Evolutionary conservation across 2,329 filamentous ascomycete species (phyloP).

Genomic region (Paramyrothecium roridum): DNA sequence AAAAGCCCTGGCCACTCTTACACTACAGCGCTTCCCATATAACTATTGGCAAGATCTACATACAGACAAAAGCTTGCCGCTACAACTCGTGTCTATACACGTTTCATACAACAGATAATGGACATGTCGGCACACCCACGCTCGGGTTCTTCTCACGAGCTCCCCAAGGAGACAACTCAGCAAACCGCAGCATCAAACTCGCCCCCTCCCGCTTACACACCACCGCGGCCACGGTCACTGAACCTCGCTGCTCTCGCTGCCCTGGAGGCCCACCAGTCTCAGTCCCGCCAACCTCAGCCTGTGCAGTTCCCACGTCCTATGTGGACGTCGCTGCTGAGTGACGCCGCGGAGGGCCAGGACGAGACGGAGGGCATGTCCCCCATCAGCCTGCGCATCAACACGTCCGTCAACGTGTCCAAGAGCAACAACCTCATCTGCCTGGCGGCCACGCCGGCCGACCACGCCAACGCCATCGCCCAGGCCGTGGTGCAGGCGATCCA

Average conservation of each 20-base stretch:
- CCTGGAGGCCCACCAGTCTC: conserved; percentile 10
- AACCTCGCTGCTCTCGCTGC: conserved; percentile 12
- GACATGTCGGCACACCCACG: conserved; percentile 9
- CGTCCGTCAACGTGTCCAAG: conserved; percentile 41
- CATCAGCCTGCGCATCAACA: conserved; percentile 45
- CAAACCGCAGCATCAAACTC: conserved; percentile 4
- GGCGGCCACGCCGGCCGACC: conserved; percentile 30
- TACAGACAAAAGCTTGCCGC: neutral
- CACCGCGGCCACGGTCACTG: conserved; percentile 11
- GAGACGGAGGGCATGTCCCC: conserved; percentile 27
- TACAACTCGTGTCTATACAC: neutral
- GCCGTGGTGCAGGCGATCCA: conserved; percentile 42
- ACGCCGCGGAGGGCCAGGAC: conserved; percentile 11
- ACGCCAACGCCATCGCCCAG: conserved; percentile 39
- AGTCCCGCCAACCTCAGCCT: conserved; percentile 1
- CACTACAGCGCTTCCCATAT: neutral
- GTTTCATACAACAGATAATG: conserved; percentile 7
- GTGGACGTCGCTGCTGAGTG: neutral
- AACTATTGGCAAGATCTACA: neutral
- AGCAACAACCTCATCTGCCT: conserved; percentile 48
- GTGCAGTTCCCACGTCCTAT: neutral
- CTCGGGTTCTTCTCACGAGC: conserved; percentile 8
- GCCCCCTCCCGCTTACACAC: conserved; percentile 27
- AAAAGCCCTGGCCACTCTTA: too few species aligned
- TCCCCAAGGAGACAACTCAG: conserved; percentile 15